Percentiles rank a stretch among this genome's conserved stretches.
Evolutionary conservation across 2,329 filamentous ascomycete genomes (phyloP).

Genomic region (Penicillium freii): DNA sequence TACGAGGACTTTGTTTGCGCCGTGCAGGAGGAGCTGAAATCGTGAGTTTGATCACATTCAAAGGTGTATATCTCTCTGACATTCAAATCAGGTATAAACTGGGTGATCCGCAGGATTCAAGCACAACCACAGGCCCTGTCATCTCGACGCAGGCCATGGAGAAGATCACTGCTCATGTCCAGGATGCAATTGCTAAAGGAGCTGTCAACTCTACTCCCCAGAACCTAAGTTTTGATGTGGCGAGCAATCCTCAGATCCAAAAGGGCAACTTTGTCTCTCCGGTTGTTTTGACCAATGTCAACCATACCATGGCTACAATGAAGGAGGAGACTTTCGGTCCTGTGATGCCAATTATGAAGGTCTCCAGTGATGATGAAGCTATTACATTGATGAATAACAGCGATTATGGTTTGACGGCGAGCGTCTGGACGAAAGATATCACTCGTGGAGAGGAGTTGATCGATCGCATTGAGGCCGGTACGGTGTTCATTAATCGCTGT

Average conservation of each 20-base stretch:
- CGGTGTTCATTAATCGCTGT: constrained; percentile 88
- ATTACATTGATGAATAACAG: constrained; percentile 85
- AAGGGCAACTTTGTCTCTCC: constrained; percentile 83
- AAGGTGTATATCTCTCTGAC: background rate
- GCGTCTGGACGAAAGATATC: constrained; percentile 89
- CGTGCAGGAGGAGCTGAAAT: constrained; percentile 74
- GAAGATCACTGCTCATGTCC: constrained; percentile 72
- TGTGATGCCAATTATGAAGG: constrained; percentile 82
- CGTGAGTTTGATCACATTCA: constrained; percentile 16
- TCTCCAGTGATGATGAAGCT: constrained; percentile 74
- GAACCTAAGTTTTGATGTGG: constrained; percentile 66
- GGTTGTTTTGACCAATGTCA: constrained; percentile 72
- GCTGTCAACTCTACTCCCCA: constrained; percentile 76
- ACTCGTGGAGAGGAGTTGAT: constrained; percentile 69
- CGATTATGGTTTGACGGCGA: constrained; percentile 85
- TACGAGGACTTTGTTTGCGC: constrained; percentile 80
- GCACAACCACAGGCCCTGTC: constrained; percentile 79
- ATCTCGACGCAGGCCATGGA: constrained; percentile 73
- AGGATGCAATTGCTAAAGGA: constrained; percentile 77
- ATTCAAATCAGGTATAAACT: constrained; percentile 30
- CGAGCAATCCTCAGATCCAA: constrained; percentile 47
- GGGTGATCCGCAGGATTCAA: constrained; percentile 73
- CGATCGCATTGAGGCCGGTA: constrained; percentile 80
- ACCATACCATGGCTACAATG: constrained; percentile 82
- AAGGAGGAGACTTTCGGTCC: constrained; percentile 91